Base-by-base conservation (phyloP, 768 basidiomycete genomes). In the Coprinellus micaceus region DNA sequence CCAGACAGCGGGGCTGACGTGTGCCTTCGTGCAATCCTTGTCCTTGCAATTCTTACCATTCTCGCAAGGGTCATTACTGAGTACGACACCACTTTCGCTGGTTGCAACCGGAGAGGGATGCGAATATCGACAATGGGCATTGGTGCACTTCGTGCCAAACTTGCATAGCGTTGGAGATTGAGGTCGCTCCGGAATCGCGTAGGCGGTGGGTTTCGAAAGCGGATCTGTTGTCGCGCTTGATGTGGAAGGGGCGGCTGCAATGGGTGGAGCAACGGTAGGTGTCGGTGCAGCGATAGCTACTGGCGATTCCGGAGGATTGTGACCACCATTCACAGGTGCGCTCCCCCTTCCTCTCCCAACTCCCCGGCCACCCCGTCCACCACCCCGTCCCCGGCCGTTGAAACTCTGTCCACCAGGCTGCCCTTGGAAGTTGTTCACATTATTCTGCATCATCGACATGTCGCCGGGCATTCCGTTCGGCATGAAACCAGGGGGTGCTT, bases 31-130 rank as follows among this genome's bases (percentile, higher is more conserved):
- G 69, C 94, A 98, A 70, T 98, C 96, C 67, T 91, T 86, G 70
- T 99, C 94, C 65, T 89, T 86, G 71, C 97, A 99, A 45, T 88
- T 77, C 67, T 86, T 89, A 17, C 91, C 91, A 48, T 87, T 84
- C 64, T 94, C 91, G 70, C 97, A 99, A 19, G 92, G 78, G 56
- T 98, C 96, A 56, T 91, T 94, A 63, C 91, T 96, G 54, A 99
- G 77, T 1, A 98, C 97, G 60, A 99, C 82, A 9, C 95, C 97
- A 64, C 90, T 94, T 73, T 96, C 94, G 29, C 89, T 80, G 17
- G 96, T 97, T 5, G 97, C 95, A 2, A 94, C 92, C n/a, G 97
- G 97, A 9, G 91, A 94, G 4, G 97, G 95, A 69, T 99, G 97
- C 9, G 93, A 92, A 70, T 85, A 98, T 17, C 89, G 80, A 70